These are phyloP conservation scores for Miscanthus sacchariflorus DNA, from an alignment of 202 grass and related monocot genomes.

Conservation along the genomic window DNA sequence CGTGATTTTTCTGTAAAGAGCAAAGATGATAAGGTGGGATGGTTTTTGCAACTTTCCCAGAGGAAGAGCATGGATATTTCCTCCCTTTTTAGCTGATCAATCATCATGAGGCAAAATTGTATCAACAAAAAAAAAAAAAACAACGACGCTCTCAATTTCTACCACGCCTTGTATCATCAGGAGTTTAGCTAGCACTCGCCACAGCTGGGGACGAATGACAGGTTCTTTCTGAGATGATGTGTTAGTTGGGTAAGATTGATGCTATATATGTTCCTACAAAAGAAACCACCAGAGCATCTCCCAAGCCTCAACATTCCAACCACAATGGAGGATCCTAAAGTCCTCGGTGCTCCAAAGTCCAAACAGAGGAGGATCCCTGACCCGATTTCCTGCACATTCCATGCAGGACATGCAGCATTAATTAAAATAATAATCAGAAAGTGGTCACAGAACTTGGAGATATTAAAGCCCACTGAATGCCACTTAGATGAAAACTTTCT, in stretches of 20 bases:
- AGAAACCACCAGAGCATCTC: not conserved
- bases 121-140: not conserved
- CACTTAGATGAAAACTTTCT: not conserved
- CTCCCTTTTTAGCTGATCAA: not conserved
- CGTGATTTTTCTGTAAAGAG: too few relatives aligned
- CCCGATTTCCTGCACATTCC: slow-evolving; percentile 15
- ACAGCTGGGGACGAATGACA: not conserved
- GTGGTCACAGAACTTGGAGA: not conserved
- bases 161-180: not conserved
- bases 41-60: not conserved
- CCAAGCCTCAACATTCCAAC: not conserved
- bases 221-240: slow-evolving; percentile 7
- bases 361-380: not conserved
- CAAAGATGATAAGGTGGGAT: too few relatives aligned
- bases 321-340: not conserved
- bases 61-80: not conserved
- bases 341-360: not conserved
- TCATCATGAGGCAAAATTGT: not conserved
- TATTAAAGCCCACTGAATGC: not conserved
- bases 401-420: slow-evolving; percentile 4
- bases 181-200: not conserved
- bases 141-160: not conserved
- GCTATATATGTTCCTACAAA: slow-evolving; percentile 1
- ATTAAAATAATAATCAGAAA: not conserved
- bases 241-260: not conserved